These are phyloP conservation scores for Nakazawaea molendinolei DNA, from an alignment of 805 yeast species.

Conservation along the genomic window DNA sequence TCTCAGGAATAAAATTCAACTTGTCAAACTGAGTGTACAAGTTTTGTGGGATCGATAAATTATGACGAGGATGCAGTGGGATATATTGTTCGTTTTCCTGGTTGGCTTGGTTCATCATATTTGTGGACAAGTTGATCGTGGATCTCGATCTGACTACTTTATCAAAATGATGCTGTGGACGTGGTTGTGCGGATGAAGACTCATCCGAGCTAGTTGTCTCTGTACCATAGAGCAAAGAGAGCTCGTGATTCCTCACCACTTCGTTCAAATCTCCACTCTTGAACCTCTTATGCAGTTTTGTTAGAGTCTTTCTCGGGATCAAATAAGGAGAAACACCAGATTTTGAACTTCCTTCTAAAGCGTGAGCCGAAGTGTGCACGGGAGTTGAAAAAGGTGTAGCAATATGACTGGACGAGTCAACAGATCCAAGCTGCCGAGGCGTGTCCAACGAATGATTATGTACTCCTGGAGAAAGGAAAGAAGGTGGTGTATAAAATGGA, in stretches of 20 bases:
- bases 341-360: not conserved
- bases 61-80: conserved; percentile 4
- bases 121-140: conserved; percentile 47
- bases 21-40: conserved; percentile 8
- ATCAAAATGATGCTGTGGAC: too few species aligned
- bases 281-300: conserved; percentile 11
- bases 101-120: conserved; percentile 14
- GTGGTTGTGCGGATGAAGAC: too few species aligned
- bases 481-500: conserved; percentile 42
- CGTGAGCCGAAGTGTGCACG: conserved; percentile 4
- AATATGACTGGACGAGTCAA: conserved; percentile 1
- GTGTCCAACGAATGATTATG: conserved; percentile 12
- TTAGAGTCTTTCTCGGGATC: conserved; percentile 8
- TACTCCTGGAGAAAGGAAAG: conserved; percentile 36
- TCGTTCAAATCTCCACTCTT: conserved; percentile 12
- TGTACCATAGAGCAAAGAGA: too few species aligned
- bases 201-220: too few species aligned
- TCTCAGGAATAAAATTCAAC: conserved; percentile 10
- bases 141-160: conserved; percentile 41
- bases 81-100: not conserved
- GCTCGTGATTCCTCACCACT: too few species aligned
- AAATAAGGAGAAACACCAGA: conserved; percentile 12
- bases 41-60: conserved; percentile 8
- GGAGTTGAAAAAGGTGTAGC: conserved; percentile 8
- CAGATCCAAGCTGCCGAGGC: conserved; percentile 18